Conservation (phyloP, 1,284 basidiomycete genomes). For the Volvariella surrecta region DNA sequence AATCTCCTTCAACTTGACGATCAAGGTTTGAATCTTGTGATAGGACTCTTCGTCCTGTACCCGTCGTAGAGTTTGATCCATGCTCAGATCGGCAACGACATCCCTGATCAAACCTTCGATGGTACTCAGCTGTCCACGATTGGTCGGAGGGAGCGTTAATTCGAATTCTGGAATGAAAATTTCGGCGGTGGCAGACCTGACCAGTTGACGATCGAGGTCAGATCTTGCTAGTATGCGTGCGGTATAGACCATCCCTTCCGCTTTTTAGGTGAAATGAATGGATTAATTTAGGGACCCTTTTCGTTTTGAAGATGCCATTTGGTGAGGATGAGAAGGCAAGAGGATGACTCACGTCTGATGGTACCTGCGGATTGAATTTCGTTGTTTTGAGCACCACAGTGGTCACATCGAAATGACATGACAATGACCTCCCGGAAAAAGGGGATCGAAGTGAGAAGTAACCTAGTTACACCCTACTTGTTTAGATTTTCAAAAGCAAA, state of each 20-base stretch:
- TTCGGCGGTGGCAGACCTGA: conserved; percentile 83
- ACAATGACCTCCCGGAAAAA: conserved; percentile 96
- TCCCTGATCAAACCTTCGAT: conserved; percentile 90
- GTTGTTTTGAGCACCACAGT: conserved; percentile 88
- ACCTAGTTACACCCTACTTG: conserved; percentile 83
- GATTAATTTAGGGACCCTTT: not conserved
- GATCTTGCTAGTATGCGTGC: conserved; percentile 66
- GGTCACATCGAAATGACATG: conserved; percentile 93
- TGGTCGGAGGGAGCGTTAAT: conserved; percentile 84
- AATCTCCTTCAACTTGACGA: conserved; percentile 62
- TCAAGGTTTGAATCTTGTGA: conserved; percentile 71
- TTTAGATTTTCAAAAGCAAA: conserved; percentile 5
- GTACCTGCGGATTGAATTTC: conserved; percentile 90
- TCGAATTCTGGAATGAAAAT: conserved; percentile 84
- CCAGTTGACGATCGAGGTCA: conserved; percentile 91
- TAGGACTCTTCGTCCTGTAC: conserved; percentile 77
- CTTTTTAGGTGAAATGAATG: conserved; percentile 26
- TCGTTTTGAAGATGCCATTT: not conserved
- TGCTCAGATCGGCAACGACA: conserved; percentile 74
- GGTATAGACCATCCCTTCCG: conserved; percentile 70
- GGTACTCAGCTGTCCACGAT: conserved; percentile 90
- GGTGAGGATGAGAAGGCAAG: conserved; percentile 1
- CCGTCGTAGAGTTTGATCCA: conserved; percentile 82
- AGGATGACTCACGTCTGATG: conserved; percentile 64
- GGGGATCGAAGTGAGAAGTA: conserved; percentile 93